Evolutionary conservation across 139 green algal species (phyloP).

Genomic region (Chlorella sorokiniana): DNA sequence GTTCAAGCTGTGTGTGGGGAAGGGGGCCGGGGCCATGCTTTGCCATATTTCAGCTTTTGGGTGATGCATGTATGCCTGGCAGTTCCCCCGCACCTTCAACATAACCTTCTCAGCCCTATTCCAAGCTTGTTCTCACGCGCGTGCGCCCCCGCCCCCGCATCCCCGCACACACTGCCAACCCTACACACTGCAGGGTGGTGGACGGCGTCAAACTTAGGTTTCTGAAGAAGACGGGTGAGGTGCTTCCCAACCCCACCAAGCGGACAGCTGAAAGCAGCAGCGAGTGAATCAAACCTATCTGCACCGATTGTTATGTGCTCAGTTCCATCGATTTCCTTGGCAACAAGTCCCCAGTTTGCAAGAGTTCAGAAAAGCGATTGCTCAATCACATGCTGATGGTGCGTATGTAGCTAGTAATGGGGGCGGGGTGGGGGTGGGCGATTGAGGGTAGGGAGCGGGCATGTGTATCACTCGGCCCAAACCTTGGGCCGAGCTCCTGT

Average conservation of each 20-base stretch:
- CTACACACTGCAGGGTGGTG: constrained; percentile 29
- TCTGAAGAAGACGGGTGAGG: constrained; percentile 90
- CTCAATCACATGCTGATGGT: background rate
- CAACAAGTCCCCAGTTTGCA: no score
- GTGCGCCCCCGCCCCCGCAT: no score
- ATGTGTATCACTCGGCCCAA: background rate
- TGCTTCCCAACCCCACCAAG: constrained; percentile 55
- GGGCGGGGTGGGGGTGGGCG: background rate
- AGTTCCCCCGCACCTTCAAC: no score
- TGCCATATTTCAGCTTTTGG: background rate
- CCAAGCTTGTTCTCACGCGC: no score
- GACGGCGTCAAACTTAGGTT: constrained; percentile 86
- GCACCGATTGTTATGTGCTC: no score
- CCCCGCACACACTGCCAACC: background rate
- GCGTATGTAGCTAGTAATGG: background rate
- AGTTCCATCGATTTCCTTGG: no score
- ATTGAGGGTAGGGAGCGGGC: background rate
- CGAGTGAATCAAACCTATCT: no score
- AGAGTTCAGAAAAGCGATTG: no score
- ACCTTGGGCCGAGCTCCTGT: background rate
- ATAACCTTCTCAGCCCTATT: background rate
- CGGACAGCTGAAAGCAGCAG: no score
- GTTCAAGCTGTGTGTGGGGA: background rate
- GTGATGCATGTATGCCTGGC: background rate
- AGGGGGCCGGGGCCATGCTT: background rate